Percentiles rank a stretch among this genome's conserved stretches.
phyloP scores from a whole-genome alignment of 768 basidiomycete species.

The Lactifluus subvellereus region DNA sequence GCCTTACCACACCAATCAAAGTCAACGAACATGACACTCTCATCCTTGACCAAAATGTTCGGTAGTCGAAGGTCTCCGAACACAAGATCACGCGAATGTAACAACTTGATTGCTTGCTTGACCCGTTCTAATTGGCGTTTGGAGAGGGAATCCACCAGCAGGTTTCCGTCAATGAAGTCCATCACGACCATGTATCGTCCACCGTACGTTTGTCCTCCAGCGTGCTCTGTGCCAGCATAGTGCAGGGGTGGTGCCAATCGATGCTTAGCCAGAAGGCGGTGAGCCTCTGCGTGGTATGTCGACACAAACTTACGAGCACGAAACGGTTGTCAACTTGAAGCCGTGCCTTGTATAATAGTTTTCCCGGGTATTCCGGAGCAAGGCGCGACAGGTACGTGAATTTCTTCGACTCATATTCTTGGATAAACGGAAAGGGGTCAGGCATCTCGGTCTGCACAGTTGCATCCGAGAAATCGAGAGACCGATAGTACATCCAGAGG shows the following conservation, averaged over 20 bases:
- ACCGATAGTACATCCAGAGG: background rate
- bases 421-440: background rate
- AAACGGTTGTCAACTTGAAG: background rate
- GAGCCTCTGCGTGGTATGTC: background rate
- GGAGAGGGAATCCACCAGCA: background rate
- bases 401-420: no score
- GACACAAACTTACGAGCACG: background rate
- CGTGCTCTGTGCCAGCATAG: constrained; percentile 3
- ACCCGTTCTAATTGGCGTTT: constrained; percentile 5
- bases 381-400: no score
- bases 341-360: background rate
- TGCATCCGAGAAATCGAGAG: background rate
- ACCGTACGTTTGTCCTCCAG: background rate
- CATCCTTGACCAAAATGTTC: constrained; percentile 27
- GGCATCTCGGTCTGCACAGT: no score
- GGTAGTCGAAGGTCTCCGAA: constrained; percentile 31
- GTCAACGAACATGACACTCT: constrained; percentile 24
- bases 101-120: constrained; percentile 8
- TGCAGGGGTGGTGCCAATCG: constrained; percentile 12
- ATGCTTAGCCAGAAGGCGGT: constrained; percentile 5
- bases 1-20: constrained; percentile 28
- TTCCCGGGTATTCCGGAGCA: no score
- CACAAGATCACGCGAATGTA: constrained; percentile 26
- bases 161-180: constrained; percentile 14
- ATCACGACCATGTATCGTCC: constrained; percentile 18